Conservation (phyloP, 176 grass and related monocot genomes). For the Musa itinerans region DNA sequence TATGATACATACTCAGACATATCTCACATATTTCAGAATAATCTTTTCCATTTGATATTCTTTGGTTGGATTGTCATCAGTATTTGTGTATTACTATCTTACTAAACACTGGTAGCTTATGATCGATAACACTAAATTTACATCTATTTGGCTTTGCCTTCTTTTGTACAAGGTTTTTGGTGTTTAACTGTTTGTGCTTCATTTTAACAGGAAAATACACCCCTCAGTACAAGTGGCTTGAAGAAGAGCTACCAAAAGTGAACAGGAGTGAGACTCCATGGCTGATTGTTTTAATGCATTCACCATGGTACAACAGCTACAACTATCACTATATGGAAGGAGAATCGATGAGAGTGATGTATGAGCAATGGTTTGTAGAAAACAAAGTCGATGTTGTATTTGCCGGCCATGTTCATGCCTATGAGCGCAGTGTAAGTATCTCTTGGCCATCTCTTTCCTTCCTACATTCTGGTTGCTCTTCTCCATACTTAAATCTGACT, state of each 20-base stretch:
- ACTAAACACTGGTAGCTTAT: background rate
- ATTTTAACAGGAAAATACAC: conserved; percentile 47
- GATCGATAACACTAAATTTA: too few relatives aligned
- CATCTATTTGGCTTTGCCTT: too few relatives aligned
- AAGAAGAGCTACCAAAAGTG: conserved; percentile 32
- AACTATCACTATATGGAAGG: conserved; percentile 72
- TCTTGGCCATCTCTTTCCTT: too few relatives aligned
- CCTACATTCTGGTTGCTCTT: too few relatives aligned
- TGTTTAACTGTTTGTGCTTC: too few relatives aligned
- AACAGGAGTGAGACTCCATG: conserved; percentile 38
- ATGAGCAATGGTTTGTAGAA: conserved; percentile 41
- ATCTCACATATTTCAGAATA: too few relatives aligned
- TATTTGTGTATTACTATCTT: too few relatives aligned
- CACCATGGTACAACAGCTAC: conserved; percentile 73
- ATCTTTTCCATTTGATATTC: too few relatives aligned
- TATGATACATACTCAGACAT: too few relatives aligned
- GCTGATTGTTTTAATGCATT: conserved; percentile 49
- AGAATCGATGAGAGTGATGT: conserved; percentile 57
- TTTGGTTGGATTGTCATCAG: too few relatives aligned
- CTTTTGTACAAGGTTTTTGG: too few relatives aligned
- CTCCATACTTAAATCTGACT: too few relatives aligned
- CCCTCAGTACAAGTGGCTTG: conserved; percentile 56
- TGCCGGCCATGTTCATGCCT: conserved; percentile 46
- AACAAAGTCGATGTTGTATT: conserved; percentile 46
- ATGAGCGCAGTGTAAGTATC: conserved; percentile 48